Evolutionary conservation across 148 eudicot species (phyloP).

Genomic region (Mesembryanthemum crystallinum): DNA sequence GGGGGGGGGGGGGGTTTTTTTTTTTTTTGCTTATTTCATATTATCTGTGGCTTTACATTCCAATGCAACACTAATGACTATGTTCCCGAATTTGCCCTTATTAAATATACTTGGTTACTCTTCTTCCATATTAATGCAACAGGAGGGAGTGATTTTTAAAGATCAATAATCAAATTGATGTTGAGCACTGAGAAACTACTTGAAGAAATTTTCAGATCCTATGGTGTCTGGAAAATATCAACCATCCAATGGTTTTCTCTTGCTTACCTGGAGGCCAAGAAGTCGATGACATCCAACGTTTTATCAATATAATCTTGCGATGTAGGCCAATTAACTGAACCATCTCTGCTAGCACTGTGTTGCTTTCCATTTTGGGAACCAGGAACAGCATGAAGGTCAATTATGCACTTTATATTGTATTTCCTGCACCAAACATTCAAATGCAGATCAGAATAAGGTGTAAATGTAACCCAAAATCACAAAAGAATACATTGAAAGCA

Average conservation of each 20-base stretch:
- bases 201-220: not conserved
- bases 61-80: no score
- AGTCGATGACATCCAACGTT: constrained; percentile 59
- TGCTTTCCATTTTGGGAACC: constrained; percentile 90
- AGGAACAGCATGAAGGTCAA: constrained; percentile 85
- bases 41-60: no score
- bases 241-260: not conserved
- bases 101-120: no score
- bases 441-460: constrained; percentile 15
- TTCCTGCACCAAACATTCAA: constrained; percentile 35
- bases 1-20: not conserved
- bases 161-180: not conserved
- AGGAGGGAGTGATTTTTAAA: no score
- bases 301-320: constrained; percentile 51
- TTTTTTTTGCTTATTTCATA: not conserved
- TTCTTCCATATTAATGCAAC: no score
- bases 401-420: constrained; percentile 71
- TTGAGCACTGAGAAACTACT: not conserved
- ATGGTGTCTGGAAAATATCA: not conserved
- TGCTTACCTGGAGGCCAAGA: constrained; percentile 64
- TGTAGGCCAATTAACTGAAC: constrained; percentile 67
- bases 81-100: no score
- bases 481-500: constrained; percentile 2
- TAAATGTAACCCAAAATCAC: not conserved
- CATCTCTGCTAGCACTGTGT: constrained; percentile 84